Conservation (phyloP, 2,329 filamentous ascomycete genomes). For the Hypomyces rosellus region DNA sequence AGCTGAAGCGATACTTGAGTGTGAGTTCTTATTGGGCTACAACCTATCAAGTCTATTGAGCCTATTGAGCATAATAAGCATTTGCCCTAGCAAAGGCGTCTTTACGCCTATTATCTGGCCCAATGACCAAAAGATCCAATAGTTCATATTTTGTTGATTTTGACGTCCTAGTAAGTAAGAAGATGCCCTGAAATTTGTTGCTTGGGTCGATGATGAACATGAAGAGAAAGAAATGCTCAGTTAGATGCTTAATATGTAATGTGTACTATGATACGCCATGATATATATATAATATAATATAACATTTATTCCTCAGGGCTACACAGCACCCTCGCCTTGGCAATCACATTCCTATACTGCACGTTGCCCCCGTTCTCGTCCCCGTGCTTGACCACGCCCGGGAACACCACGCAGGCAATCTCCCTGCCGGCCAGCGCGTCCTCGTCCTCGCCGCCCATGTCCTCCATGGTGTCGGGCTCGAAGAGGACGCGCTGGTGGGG, state of each 20-base stretch:
- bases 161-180: too few species aligned
- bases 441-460: slow-evolving; percentile 57
- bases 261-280: not conserved
- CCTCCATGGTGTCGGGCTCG: slow-evolving; percentile 56
- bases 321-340: slow-evolving; percentile 61
- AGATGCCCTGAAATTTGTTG: too few species aligned
- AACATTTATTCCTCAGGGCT: slow-evolving; percentile 32
- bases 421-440: slow-evolving; percentile 45
- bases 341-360: slow-evolving; percentile 57
- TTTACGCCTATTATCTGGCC: too few species aligned
- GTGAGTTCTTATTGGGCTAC: too few species aligned
- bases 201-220: too few species aligned
- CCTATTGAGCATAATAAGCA: too few species aligned
- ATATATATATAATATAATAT: not conserved
- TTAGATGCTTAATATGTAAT: not conserved
- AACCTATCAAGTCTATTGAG: too few species aligned
- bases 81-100: too few species aligned
- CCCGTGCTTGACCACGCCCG: slow-evolving; percentile 57
- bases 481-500: slow-evolving; percentile 51
- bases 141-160: too few species aligned
- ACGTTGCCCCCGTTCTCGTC: slow-evolving; percentile 57
- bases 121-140: too few species aligned
- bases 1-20: too few species aligned
- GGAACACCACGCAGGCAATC: slow-evolving; percentile 58
- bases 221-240: too few species aligned